phyloP scores from a whole-genome alignment of 2,329 filamentous ascomycete species.

The Achaetomium macrosporum region DNA sequence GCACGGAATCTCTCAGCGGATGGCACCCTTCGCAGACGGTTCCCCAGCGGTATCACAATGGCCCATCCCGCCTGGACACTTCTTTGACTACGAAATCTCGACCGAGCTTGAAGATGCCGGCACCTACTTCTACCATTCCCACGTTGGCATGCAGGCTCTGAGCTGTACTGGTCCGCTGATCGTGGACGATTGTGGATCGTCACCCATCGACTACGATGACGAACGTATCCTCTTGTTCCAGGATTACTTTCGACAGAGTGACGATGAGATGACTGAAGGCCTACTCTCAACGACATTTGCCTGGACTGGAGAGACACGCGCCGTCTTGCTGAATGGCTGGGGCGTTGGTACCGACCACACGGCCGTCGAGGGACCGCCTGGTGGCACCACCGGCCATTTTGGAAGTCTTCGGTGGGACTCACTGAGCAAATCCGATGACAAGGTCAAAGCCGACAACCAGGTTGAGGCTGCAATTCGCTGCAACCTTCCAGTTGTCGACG shows the following conservation, averaged over 20 bases:
- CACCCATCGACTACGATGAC: slow-evolving; percentile 57
- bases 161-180: slow-evolving; percentile 54
- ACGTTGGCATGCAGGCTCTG: slow-evolving; percentile 56
- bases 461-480: slow-evolving; percentile 31
- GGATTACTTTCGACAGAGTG: slow-evolving; percentile 53
- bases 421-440: background rate
- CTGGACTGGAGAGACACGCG: slow-evolving; percentile 55
- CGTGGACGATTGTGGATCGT: slow-evolving; percentile 42
- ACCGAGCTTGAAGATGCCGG: slow-evolving; percentile 49
- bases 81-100: slow-evolving; percentile 62
- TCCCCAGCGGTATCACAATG: slow-evolving; percentile 56
- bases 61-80: slow-evolving; percentile 56
- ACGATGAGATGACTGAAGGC: slow-evolving; percentile 45
- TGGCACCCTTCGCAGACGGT: slow-evolving; percentile 60
- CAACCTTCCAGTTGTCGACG: slow-evolving; percentile 47
- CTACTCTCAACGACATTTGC: slow-evolving; percentile 44
- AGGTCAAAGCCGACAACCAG: background rate
- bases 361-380: slow-evolving; percentile 4
- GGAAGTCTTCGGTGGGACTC: slow-evolving; percentile 9
- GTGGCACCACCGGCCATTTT: slow-evolving; percentile 14
- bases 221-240: slow-evolving; percentile 51
- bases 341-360: slow-evolving; percentile 37
- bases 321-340: slow-evolving; percentile 53
- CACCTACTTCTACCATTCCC: slow-evolving; percentile 64
- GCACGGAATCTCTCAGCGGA: slow-evolving; percentile 57